Percentiles rank a stretch among this genome's conserved stretches.
phyloP scores from a whole-genome alignment of 768 basidiomycete genomes.

The Pleurotus giganteus region DNA sequence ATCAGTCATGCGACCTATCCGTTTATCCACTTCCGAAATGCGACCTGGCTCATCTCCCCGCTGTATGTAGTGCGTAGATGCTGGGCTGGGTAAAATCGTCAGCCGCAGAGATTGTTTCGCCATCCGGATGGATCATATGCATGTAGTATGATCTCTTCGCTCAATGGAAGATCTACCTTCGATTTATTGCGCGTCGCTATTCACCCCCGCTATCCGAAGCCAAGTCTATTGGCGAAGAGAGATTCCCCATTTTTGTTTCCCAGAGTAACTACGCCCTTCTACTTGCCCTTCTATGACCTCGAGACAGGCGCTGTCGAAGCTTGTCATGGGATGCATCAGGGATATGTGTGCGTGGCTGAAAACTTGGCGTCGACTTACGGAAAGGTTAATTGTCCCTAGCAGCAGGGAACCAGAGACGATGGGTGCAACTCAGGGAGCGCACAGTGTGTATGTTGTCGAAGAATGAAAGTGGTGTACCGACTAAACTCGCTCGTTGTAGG shows the following conservation, averaged over 20 bases:
- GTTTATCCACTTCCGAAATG: conserved; percentile 5
- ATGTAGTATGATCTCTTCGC: neutral
- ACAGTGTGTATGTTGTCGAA: no score
- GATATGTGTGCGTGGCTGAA: conserved; percentile 1
- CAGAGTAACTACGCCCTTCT: no score
- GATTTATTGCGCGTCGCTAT: no score
- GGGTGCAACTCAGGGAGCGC: neutral
- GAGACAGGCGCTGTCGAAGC: neutral
- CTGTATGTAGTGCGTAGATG: neutral
- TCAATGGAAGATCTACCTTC: no score
- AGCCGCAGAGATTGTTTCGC: neutral
- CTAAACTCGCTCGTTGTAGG: no score
- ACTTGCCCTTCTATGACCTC: no score
- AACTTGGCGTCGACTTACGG: no score
- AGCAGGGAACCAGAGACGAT: neutral
- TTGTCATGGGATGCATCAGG: conserved; percentile 3
- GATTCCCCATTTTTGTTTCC: no score
- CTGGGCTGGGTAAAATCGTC: neutral
- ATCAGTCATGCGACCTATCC: conserved; percentile 5
- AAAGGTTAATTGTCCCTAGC: neutral
- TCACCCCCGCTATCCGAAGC: no score
- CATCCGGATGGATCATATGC: conserved; percentile 7
- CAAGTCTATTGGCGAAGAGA: no score
- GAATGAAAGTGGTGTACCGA: no score
- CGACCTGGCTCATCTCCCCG: neutral